Evolutionary conservation across 768 basidiomycete species (phyloP).

Genomic region (Russula foetens): DNA sequence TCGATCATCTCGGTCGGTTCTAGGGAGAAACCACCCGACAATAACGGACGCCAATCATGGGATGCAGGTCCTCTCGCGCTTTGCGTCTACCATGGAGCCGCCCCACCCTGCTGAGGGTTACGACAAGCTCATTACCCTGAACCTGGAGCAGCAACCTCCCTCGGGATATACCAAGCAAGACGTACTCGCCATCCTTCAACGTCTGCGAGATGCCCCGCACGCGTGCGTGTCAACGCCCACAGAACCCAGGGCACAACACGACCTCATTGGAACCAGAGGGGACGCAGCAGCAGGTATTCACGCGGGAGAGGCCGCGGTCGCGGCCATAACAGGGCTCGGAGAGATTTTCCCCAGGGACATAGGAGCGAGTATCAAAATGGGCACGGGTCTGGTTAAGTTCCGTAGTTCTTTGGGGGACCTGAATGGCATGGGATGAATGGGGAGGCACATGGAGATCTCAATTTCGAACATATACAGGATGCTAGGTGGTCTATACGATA

Average conservation of each 20-base stretch:
- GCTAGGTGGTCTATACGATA: neutral
- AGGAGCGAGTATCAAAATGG: neutral
- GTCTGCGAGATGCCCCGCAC: conserved; percentile 38
- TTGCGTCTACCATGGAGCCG: conserved; percentile 49
- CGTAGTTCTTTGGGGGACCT: neutral
- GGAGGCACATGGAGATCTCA: neutral
- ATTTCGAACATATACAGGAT: neutral
- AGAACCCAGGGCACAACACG: conserved; percentile 3
- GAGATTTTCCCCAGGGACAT: neutral
- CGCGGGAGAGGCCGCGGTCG: neutral
- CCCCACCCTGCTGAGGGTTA: conserved; percentile 57
- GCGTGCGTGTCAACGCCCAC: neutral
- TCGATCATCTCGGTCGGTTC: conserved; percentile 36
- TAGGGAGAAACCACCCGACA: conserved; percentile 71
- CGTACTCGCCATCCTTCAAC: conserved; percentile 43
- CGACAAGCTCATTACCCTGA: conserved; percentile 43
- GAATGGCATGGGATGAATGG: neutral
- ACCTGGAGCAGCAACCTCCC: conserved; percentile 31
- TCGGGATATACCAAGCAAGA: conserved; percentile 44
- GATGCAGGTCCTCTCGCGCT: conserved; percentile 52
- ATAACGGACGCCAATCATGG: conserved; percentile 55
- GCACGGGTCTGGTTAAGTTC: neutral
- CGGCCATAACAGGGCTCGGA: neutral
- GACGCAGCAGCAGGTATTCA: neutral
- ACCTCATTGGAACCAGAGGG: neutral